Conservation (phyloP, 176 grass and related monocot genomes). For the Chrysopogon serrulatus region DNA sequence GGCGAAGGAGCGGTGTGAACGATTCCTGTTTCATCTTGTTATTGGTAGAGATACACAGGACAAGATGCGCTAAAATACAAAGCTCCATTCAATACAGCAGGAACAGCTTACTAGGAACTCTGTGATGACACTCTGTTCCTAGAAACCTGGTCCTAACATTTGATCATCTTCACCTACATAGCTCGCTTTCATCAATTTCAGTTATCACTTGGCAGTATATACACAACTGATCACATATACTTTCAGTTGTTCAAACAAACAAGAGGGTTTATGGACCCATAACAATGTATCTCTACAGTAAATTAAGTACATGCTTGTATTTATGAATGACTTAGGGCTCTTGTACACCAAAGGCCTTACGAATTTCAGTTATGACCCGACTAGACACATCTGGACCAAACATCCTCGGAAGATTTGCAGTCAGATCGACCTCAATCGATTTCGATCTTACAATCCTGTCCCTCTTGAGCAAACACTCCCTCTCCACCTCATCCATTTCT, state of each 20-base stretch:
- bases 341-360: slow-evolving; percentile 56
- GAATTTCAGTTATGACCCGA: slow-evolving; percentile 51
- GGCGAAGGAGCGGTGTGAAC: no score
- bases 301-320: not conserved
- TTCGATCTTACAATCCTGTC: slow-evolving; percentile 52
- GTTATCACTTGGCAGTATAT: not conserved
- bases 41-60: not conserved
- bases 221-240: not conserved
- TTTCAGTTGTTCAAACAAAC: not conserved
- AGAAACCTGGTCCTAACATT: not conserved
- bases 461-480: slow-evolving; percentile 39
- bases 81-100: not conserved
- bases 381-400: slow-evolving; percentile 52
- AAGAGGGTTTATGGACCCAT: not conserved
- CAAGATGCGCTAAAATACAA: not conserved
- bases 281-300: not conserved
- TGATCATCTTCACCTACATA: not conserved
- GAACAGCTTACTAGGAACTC: not conserved
- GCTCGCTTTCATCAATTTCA: not conserved
- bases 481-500: slow-evolving; percentile 40
- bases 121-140: not conserved
- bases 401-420: slow-evolving; percentile 61
- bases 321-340: slow-evolving; percentile 19
- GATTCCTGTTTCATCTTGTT: no score
- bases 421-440: slow-evolving; percentile 68